These are phyloP conservation scores for Stephania japonica DNA, from an alignment of 164 flowering plant species.

Conservation along the genomic window DNA sequence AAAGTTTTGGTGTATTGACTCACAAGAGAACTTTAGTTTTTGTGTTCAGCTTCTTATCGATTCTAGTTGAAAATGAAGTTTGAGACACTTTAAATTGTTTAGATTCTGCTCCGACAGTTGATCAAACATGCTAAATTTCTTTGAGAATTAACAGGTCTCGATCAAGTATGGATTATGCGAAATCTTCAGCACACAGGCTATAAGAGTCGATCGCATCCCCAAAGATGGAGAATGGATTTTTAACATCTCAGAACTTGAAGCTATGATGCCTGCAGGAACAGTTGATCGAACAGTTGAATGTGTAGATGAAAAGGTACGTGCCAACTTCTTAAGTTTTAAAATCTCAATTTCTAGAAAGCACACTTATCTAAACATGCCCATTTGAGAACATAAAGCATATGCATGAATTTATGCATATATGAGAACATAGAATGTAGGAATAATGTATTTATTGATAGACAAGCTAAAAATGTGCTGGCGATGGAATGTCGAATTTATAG, in stretches of 20 bases:
- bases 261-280: conserved; percentile 60
- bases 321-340: not conserved
- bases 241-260: conserved; percentile 54
- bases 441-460: not conserved
- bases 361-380: too few species aligned
- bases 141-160: conserved; percentile 43
- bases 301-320: conserved; percentile 50
- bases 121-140: not conserved
- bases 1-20: too few species aligned
- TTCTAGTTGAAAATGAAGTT: too few species aligned
- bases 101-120: not conserved
- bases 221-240: conserved; percentile 64
- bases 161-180: conserved; percentile 87
- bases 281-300: conserved; percentile 44
- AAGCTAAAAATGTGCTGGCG: not conserved
- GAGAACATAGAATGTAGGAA: not conserved
- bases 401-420: too few species aligned
- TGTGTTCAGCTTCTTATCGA: too few species aligned
- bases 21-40: too few species aligned
- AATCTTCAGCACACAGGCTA: conserved; percentile 52
- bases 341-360: too few species aligned
- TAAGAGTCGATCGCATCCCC: conserved; percentile 40
- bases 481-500: too few species aligned
- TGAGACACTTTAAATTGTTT: not conserved
- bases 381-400: too few species aligned